Conservation (phyloP, 345 rosid genomes). For the Syzygium aqueum region DNA sequence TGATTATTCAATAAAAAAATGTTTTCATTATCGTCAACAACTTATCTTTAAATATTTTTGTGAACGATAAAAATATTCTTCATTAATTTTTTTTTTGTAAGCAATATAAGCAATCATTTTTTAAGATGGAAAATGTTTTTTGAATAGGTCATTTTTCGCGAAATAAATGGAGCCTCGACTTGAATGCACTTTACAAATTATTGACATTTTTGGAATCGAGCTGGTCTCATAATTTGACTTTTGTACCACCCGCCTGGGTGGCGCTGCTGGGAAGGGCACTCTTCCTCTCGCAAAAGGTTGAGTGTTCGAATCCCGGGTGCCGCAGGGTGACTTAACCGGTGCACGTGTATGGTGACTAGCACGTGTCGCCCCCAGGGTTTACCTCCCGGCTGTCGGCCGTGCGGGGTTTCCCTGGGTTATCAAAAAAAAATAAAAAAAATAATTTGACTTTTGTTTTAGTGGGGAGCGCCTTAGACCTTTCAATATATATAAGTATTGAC, state of each 20-base stretch:
- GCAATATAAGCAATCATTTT: neutral
- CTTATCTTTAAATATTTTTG: accelerated
- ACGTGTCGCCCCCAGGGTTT: too few relatives aligned
- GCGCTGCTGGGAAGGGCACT: too few relatives aligned
- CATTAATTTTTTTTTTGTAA: neutral
- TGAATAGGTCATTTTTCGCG: accelerated
- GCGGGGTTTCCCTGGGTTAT: too few relatives aligned
- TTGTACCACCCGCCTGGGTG: too few relatives aligned
- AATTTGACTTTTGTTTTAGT: neutral
- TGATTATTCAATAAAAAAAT: neutral
- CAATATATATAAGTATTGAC: neutral
- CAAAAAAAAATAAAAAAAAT: too few relatives aligned
- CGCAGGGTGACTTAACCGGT: too few relatives aligned
- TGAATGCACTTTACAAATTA: neutral
- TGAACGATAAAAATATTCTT: neutral
- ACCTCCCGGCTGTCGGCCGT: too few relatives aligned
- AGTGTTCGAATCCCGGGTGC: too few relatives aligned
- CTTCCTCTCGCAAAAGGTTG: too few relatives aligned
- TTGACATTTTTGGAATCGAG: too few relatives aligned
- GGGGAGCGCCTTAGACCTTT: neutral
- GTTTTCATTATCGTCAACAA: neutral
- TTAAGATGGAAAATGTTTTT: accelerated
- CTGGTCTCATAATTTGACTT: neutral
- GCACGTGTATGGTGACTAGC: too few relatives aligned
- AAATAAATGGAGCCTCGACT: neutral